Evolutionary conservation across 169 alveolate species (phyloP).

Genomic region (Plasmodium inui): DNA sequence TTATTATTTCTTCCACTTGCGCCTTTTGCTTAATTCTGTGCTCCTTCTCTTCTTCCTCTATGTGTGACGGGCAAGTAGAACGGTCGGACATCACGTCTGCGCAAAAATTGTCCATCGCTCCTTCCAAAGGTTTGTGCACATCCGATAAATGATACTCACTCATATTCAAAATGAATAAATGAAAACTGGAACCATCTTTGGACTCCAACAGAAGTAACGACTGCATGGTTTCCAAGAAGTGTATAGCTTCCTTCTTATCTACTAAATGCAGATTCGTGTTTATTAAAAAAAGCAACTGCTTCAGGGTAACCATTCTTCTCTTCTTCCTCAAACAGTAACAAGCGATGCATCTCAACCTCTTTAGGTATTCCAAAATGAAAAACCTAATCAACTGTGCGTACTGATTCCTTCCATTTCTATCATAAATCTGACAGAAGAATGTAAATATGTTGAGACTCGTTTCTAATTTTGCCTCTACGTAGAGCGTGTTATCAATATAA

Average conservation of each 20-base stretch:
- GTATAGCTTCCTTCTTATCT: not conserved
- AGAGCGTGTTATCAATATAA: slow-evolving; percentile 4
- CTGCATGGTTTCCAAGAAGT: slow-evolving; percentile 20
- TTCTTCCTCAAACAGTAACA: slow-evolving; percentile 19
- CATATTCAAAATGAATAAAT: slow-evolving; percentile 41
- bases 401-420: not conserved
- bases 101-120: not conserved
- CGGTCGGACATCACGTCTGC: not conserved
- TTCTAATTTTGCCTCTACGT: slow-evolving; percentile 18
- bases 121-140: not conserved
- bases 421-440: slow-evolving; percentile 7
- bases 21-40: not conserved
- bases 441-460: slow-evolving; percentile 32
- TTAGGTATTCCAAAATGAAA: slow-evolving; percentile 34
- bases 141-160: not conserved
- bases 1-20: not conserved
- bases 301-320: not conserved
- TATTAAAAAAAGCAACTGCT: slow-evolving; percentile 32
- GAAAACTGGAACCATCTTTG: slow-evolving; percentile 11
- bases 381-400: slow-evolving; percentile 33
- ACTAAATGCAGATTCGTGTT: slow-evolving; percentile 15
- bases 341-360: slow-evolving; percentile 6
- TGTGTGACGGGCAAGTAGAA: not conserved
- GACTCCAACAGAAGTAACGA: not conserved
- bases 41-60: not conserved